These are phyloP conservation scores for Blastocladiella britannica DNA, from an alignment of 192 early-diverging fungal species.

Conservation along the genomic window DNA sequence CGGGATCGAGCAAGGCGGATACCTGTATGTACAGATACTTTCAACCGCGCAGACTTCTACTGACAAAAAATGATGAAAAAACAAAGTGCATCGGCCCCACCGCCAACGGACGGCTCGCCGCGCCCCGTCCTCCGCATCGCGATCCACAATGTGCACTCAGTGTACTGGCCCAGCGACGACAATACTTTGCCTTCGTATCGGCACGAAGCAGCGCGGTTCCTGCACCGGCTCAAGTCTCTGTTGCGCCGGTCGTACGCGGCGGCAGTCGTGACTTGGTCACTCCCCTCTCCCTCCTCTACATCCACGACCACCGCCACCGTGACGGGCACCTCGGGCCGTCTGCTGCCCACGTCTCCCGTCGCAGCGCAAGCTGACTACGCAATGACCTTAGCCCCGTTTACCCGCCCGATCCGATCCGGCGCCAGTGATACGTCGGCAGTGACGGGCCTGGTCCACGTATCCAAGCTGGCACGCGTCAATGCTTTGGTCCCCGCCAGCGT, in stretches of 20 bases:
- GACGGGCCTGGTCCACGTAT: neutral
- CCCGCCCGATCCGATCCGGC: neutral
- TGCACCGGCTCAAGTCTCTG: neutral
- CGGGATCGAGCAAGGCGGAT: neutral
- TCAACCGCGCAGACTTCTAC: neutral
- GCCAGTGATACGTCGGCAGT: neutral
- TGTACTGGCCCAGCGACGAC: neutral
- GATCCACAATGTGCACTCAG: neutral
- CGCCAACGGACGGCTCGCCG: neutral
- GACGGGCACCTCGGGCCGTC: neutral
- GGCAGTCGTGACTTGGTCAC: no score
- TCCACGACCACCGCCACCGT: no score
- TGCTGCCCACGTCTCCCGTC: neutral
- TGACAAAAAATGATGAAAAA: neutral
- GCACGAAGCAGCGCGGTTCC: neutral
- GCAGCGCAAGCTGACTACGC: neutral
- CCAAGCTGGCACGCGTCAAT: neutral
- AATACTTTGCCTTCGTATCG: neutral
- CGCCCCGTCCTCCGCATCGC: neutral
- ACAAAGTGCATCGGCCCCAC: neutral
- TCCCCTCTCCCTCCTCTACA: no score
- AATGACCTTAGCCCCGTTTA: neutral
- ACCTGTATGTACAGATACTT: neutral
- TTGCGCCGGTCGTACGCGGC: neutral
- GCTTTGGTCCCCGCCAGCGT: neutral